Evolutionary conservation across 176 grass and related monocot species (phyloP).

Genomic region (Elymus sibiricus): DNA sequence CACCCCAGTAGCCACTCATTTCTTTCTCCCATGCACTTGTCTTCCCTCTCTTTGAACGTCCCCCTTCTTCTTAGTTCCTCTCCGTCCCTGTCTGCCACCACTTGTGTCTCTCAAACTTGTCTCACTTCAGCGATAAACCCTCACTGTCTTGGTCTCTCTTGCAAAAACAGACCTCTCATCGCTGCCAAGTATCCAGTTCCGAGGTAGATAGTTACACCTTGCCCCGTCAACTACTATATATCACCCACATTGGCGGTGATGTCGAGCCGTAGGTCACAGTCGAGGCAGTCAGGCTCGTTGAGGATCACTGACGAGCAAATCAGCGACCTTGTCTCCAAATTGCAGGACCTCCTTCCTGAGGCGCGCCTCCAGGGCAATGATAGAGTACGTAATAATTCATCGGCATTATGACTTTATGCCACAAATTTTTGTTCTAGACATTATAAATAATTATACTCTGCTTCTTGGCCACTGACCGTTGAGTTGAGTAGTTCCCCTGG

Average conservation of each 20-base stretch:
- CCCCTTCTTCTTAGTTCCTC: slow-evolving; percentile 32
- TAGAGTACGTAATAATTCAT: slow-evolving; percentile 44
- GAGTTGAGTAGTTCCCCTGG: no score
- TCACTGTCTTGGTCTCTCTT: slow-evolving; percentile 6
- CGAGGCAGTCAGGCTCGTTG: slow-evolving; percentile 63
- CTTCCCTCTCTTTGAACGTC: slow-evolving; percentile 31
- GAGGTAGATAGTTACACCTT: background rate
- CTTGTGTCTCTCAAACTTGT: slow-evolving; percentile 30
- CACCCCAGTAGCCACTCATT: slow-evolving; percentile 31
- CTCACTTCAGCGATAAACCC: slow-evolving; percentile 28
- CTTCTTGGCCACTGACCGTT: no score
- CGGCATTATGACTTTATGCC: background rate
- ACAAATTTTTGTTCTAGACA: background rate
- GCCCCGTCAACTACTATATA: background rate
- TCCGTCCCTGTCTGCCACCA: slow-evolving; percentile 9
- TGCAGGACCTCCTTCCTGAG: slow-evolving; percentile 74
- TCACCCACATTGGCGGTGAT: slow-evolving; percentile 26
- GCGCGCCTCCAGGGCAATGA: slow-evolving; percentile 51
- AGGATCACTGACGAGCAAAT: slow-evolving; percentile 95
- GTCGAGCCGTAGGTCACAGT: slow-evolving; percentile 69
- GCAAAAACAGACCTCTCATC: background rate
- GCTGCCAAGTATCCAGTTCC: background rate
- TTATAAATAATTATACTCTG: background rate
- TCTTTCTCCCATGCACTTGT: slow-evolving; percentile 59
- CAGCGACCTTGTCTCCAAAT: slow-evolving; percentile 76